These are phyloP conservation scores for Mycogone perniciosa DNA, from an alignment of 2,329 filamentous ascomycete species.

Conservation along the genomic window DNA sequence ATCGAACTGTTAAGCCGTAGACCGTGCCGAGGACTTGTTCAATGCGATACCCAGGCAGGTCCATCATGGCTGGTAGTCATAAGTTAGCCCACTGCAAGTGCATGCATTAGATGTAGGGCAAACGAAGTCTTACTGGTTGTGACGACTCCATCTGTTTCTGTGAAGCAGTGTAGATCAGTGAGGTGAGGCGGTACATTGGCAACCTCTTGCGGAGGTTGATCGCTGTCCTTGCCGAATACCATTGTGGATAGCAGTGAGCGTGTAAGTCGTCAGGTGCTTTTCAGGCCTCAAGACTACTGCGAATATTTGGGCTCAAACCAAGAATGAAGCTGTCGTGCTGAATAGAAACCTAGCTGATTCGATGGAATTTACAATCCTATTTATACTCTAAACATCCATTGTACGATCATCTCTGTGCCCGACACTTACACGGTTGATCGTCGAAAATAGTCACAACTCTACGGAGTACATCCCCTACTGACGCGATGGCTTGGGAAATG, in stretches of 20 bases:
- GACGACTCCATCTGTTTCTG: conserved; percentile 55
- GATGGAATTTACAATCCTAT: no score
- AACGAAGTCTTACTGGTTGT: conserved; percentile 39
- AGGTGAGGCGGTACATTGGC: conserved; percentile 34
- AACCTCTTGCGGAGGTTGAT: conserved; percentile 21
- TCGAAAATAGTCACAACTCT: no score
- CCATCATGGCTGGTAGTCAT: conserved; percentile 45
- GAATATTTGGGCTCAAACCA: no score
- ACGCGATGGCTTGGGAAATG: no score
- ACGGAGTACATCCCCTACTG: no score
- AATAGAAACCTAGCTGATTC: no score
- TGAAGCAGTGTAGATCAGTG: conserved; percentile 51
- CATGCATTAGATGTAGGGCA: neutral
- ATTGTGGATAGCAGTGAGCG: conserved; percentile 14
- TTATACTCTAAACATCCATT: no score
- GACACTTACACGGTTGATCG: no score
- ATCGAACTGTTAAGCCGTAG: conserved; percentile 51
- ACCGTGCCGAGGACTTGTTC: conserved; percentile 52
- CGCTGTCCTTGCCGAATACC: conserved; percentile 22
- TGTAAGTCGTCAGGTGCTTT: no score
- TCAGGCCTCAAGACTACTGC: no score
- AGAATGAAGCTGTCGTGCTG: no score
- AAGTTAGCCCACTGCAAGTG: neutral
- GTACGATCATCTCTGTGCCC: no score
- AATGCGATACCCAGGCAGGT: conserved; percentile 55